Percentiles rank a stretch among this genome's conserved stretches.
Evolutionary conservation across 225 moss, liverwort and hornwort genomes (phyloP).

Genomic region (Neckera pumila): DNA sequence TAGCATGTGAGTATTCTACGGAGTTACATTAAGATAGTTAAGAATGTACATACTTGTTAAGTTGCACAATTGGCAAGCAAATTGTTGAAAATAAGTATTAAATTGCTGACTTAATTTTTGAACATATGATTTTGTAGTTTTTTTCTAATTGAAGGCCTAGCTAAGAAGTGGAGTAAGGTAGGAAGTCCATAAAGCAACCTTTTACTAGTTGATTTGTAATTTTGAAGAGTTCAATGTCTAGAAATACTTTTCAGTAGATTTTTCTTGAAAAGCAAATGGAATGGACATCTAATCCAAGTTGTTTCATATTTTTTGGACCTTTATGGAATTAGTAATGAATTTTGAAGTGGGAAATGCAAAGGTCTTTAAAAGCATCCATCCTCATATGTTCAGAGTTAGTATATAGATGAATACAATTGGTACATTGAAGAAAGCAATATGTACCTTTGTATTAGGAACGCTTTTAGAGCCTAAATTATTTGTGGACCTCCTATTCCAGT

Average conservation of each 20-base stretch:
- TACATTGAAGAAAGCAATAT: neutral
- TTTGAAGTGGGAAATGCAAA: too few relatives aligned
- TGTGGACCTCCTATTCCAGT: too few relatives aligned
- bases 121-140: neutral
- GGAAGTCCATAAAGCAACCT: neutral
- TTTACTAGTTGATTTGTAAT: neutral
- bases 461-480: too few relatives aligned
- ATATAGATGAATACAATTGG: too few relatives aligned
- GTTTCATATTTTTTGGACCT: too few relatives aligned
- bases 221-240: neutral
- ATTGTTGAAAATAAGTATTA: neutral
- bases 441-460: rapidly evolving
- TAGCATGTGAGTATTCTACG: neutral
- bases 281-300: too few relatives aligned
- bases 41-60: neutral
- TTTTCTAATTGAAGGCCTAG: neutral
- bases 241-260: too few relatives aligned
- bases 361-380: too few relatives aligned
- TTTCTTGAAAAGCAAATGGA: too few relatives aligned
- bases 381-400: too few relatives aligned
- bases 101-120: neutral
- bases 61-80: neutral
- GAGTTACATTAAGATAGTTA: neutral
- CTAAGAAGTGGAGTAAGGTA: neutral
- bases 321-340: too few relatives aligned